Conservation (phyloP, 805 yeast genomes). For the Candida patagonica region DNA sequence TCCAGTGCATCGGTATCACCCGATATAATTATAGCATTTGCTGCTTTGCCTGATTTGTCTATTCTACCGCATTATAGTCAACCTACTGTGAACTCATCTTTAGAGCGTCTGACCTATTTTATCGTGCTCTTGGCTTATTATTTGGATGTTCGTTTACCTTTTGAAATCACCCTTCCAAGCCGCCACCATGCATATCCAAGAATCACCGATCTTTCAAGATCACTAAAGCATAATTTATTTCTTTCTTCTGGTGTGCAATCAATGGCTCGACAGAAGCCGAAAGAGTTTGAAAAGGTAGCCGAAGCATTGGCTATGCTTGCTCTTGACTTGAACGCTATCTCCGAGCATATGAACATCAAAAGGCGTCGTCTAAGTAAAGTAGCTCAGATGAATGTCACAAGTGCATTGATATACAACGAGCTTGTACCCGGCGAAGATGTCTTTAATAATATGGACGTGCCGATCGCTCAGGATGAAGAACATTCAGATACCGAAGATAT, state of each 20-base stretch:
- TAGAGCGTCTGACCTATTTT: slow-evolving; percentile 27
- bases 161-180: slow-evolving; percentile 22
- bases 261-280: slow-evolving; percentile 22
- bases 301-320: slow-evolving; percentile 27
- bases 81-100: slow-evolving; percentile 23
- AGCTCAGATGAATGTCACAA: slow-evolving; percentile 19
- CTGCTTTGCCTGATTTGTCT: slow-evolving; percentile 24
- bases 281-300: slow-evolving; percentile 24
- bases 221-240: slow-evolving; percentile 7
- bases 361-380: slow-evolving; percentile 16
- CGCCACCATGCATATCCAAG: slow-evolving; percentile 17
- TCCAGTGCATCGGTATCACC: slow-evolving; percentile 8
- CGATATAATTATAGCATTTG: slow-evolving; percentile 25
- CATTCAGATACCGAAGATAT: not conserved
- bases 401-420: slow-evolving; percentile 4
- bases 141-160: slow-evolving; percentile 26
- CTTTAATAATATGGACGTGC: no score
- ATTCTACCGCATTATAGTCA: slow-evolving; percentile 23
- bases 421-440: not conserved
- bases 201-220: slow-evolving; percentile 14
- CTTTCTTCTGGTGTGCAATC: slow-evolving; percentile 18
- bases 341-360: slow-evolving; percentile 21
- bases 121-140: slow-evolving; percentile 24
- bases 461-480: no score
- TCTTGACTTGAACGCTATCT: slow-evolving; percentile 22